Evolutionary conservation across 2,329 filamentous ascomycete genomes (phyloP), one percentile per base, ranked within the genome.

Genomic region (Chaetoscypha palmicola): DNA sequence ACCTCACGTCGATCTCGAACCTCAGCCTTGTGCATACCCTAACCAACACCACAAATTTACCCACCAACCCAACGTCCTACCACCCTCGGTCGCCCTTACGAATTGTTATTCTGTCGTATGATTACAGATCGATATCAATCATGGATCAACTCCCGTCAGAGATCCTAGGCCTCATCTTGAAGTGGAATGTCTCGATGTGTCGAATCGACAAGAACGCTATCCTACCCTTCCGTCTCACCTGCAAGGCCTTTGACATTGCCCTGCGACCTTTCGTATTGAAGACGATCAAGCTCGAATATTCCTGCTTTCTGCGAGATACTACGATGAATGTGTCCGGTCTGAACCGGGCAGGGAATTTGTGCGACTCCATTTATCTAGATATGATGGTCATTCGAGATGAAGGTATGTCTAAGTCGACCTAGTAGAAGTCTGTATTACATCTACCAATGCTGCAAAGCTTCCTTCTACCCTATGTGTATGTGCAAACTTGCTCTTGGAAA

Each of bases 341-440:
- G n/a, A 63, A 66, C 49, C 67, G 66, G 2, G 64, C 73, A 38
- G 71, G 69, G 2, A 63, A 65, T 22, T 61, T 70, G n/a, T 72
- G 70, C 62, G 68, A 68, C 51, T 67, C 69, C 22, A 53, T 76
- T 3, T 72, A 70, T 46, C 62, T 76, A 37, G 72, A 76, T 53
- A 59, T 76, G 56, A 74, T 72, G 69, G 65, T 74, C 12, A 58
- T 76, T 28, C 66, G 72, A 51, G 72, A 76, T 53, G 70, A 74
- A 41, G 55, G 72, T 74, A 60, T 51, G 67, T 51, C 32, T 26
- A 5, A n/a, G n/a, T n/a, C n/a, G n/a, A n/a, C n/a, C n/a, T n/a
- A n/a, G n/a, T n/a, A n/a, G n/a, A n/a, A n/a, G n/a, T n/a, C n/a
- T n/a, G n/a, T n/a, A n/a, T n/a, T n/a, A n/a, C n/a, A n/a, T n/a